phyloP scores from a whole-genome alignment of 352 stramenopile species.

The Pythium volutum region DNA sequence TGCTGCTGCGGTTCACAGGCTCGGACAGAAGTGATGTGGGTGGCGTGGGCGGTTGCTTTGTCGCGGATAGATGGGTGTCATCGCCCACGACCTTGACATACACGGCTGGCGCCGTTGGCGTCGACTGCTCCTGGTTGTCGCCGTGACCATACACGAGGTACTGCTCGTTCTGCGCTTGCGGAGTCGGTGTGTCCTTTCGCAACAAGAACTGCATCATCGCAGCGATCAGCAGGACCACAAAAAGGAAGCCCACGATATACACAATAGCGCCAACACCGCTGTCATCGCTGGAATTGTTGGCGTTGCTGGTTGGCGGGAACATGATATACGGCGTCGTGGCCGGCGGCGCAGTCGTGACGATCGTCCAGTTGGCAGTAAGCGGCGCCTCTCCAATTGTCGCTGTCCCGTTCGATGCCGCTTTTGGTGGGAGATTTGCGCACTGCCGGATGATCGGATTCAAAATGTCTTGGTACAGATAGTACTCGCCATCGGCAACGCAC shows the following conservation, averaged over 20 bases:
- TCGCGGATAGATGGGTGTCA: not conserved
- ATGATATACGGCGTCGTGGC: too few relatives aligned
- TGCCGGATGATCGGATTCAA: slow-evolving; percentile 5
- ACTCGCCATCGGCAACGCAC: not conserved
- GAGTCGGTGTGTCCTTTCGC: slow-evolving; percentile 49
- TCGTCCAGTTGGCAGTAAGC: not conserved
- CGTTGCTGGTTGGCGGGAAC: not conserved
- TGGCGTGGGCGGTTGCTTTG: not conserved
- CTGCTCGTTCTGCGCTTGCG: slow-evolving; percentile 21
- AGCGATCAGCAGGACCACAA: slow-evolving; percentile 12
- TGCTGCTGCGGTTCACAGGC: too few relatives aligned
- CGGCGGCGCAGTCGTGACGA: not conserved
- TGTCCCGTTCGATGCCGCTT: not conserved
- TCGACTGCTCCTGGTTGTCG: not conserved
- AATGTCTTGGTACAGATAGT: slow-evolving; percentile 13
- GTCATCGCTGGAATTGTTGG: not conserved
- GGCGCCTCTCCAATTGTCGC: not conserved
- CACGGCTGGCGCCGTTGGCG: not conserved
- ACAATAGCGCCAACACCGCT: not conserved
- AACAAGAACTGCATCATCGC: slow-evolving; percentile 17
- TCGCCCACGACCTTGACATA: not conserved
- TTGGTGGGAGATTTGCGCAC: not conserved
- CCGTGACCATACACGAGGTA: slow-evolving; percentile 5
- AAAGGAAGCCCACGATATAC: not conserved
- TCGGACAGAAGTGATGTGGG: not conserved